Conservation (phyloP, 139 green algal genomes). For the Microglena sp. region DNA sequence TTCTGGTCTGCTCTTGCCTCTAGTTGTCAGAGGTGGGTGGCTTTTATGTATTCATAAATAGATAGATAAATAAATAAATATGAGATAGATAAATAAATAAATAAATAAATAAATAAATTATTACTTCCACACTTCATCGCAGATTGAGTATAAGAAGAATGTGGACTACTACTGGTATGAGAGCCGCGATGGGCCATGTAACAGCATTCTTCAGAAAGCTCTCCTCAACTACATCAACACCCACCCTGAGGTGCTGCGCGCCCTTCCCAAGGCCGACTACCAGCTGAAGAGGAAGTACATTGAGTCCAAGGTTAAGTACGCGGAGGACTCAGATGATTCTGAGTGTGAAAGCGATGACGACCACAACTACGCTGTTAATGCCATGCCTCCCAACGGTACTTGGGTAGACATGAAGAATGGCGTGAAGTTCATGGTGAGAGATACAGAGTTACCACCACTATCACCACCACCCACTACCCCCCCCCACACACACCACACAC, state of each 20-base stretch:
- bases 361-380: constrained; percentile 13
- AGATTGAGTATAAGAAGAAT: constrained; percentile 13
- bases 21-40: too few relatives aligned
- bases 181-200: constrained; percentile 6
- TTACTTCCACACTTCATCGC: neutral
- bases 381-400: neutral
- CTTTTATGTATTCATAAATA: too few relatives aligned
- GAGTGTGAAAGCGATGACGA: constrained; percentile 7
- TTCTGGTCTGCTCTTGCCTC: constrained; percentile 22
- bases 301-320: neutral
- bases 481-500: too few relatives aligned
- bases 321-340: neutral
- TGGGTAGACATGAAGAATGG: constrained; percentile 25
- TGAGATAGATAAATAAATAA: too few relatives aligned
- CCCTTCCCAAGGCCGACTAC: constrained; percentile 12
- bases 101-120: too few relatives aligned
- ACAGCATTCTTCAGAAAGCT: constrained; percentile 16
- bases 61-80: too few relatives aligned
- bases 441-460: too few relatives aligned
- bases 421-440: constrained; percentile 18
- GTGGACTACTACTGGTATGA: constrained; percentile 12
- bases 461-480: too few relatives aligned
- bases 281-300: constrained; percentile 9
- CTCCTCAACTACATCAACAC: constrained; percentile 15
- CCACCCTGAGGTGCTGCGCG: constrained; percentile 7